Base-by-base conservation (phyloP, 148 eudicot genomes). In the Pouteria glomerata region DNA sequence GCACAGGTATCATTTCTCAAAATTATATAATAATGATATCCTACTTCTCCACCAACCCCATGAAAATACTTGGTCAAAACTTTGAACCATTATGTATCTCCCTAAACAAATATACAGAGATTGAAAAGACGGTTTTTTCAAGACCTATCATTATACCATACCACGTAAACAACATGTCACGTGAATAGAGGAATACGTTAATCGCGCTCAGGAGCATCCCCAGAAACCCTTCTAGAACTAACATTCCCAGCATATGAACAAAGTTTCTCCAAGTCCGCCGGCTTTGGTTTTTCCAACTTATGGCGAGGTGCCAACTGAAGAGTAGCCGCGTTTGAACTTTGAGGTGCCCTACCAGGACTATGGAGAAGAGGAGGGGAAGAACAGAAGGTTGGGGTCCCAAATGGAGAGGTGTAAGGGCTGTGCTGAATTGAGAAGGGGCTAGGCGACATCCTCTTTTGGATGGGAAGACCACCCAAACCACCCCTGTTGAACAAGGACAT, bases 391-490 rank as follows among this genome's bases (percentile, higher is more conserved):
- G 98, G 98, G 56, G 97, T 92, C 4, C 92, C 97, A 65, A 92
- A 95, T 10, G 97, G 93, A 53, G 99, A 95, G 35, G 78, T 80
- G 59, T 79, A 89, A 57, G 99, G 96, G 10, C 88, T 79, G 75
- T 89, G 96, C 64, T 91, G 97, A 76, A 95, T 83, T 19, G 99
- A 91, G 82, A 91, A 95, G 39, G 97, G 96, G 68, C 97, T 95
- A 15, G 98, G 97, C 5, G 96, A 95, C 75, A 95, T 83, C 15
- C 88, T 80, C 73, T 95, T 95, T 66, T 91, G 97, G 48, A 88
- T 45, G 0, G 99, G 97, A 29, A 82, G 83, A 71, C 90, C 90
- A 41, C 84, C 82, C 61, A 89, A 85, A 64, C 96, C 92, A 47
- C 88, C 90, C 76, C 99, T 81, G 77, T 80, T 60, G 76, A 91